Conservation (phyloP, 805 yeast genomes). For the Candida stauntonica region DNA sequence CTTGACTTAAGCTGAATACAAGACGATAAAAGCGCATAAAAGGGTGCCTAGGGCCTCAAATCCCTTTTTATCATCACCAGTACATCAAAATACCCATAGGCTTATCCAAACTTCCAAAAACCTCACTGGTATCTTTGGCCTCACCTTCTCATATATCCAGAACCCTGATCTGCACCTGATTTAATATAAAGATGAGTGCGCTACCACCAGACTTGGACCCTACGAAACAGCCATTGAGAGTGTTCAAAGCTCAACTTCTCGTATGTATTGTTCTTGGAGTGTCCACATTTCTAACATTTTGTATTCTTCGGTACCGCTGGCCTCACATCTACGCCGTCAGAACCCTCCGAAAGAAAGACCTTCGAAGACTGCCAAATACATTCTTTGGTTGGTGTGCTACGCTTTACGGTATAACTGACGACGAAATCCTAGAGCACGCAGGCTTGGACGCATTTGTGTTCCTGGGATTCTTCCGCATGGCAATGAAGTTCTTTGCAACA, state of each 20-base stretch:
- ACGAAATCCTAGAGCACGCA: conserved; percentile 79
- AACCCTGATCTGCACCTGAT: too few relatives aligned
- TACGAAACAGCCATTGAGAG: conserved; percentile 36
- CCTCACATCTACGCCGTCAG: conserved; percentile 88
- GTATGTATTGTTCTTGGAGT: conserved; percentile 68
- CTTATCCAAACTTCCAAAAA: too few relatives aligned
- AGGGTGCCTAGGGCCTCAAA: too few relatives aligned
- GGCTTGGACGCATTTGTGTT: conserved; percentile 94
- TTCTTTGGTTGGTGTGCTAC: conserved; percentile 85
- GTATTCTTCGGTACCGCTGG: conserved; percentile 65
- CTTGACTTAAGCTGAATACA: too few relatives aligned
- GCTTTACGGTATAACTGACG: conserved; percentile 63
- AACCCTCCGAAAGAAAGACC: conserved; percentile 32
- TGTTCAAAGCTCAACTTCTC: conserved; percentile 78
- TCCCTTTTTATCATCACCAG: too few relatives aligned
- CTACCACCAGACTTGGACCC: conserved; percentile 30
- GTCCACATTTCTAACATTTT: conserved; percentile 63
- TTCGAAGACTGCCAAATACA: conserved; percentile 34
- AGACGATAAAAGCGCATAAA: too few relatives aligned
- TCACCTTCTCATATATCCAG: too few relatives aligned
- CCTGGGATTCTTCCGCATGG: conserved; percentile 85
- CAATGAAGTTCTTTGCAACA: conserved; percentile 61
- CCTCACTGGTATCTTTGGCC: too few relatives aligned
- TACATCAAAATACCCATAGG: too few relatives aligned
- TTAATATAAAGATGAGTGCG: conserved; percentile 22